Evolutionary conservation across 495 filamentous ascomycete genomes (phyloP).

Genomic region (Lophiotrema nucula): DNA sequence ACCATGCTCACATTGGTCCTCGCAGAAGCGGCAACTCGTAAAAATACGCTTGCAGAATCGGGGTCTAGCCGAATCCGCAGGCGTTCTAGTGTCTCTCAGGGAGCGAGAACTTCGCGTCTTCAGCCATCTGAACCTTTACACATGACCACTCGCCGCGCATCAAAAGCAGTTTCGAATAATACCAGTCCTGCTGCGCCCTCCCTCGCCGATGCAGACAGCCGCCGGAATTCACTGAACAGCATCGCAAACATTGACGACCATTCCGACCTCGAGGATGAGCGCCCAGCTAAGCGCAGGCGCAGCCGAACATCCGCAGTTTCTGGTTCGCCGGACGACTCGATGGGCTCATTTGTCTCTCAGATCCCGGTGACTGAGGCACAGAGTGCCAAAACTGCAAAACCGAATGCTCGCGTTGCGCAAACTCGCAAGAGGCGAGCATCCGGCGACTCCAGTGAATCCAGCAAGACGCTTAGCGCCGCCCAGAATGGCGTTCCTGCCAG

Average conservation of each 20-base stretch:
- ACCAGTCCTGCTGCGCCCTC: conserved; percentile 31
- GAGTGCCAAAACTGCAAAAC: not conserved
- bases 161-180: conserved; percentile 33
- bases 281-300: conserved; percentile 34
- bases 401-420: conserved; percentile 1
- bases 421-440: conserved; percentile 24
- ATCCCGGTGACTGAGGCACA: conserved; percentile 9
- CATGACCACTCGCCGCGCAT: conserved; percentile 38
- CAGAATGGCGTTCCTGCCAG: conserved; percentile 18
- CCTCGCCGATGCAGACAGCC: conserved; percentile 27
- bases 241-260: not conserved
- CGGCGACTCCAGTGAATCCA: conserved; percentile 20
- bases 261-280: conserved; percentile 21
- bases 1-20: not conserved
- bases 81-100: conserved; percentile 14
- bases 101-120: conserved; percentile 31
- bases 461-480: conserved; percentile 20
- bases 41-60: conserved; percentile 9
- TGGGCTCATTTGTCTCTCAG: conserved; percentile 1
- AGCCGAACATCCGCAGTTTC: conserved; percentile 26
- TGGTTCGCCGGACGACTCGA: conserved; percentile 21
- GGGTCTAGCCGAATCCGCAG: too few species aligned
- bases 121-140: conserved; percentile 39
- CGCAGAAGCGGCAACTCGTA: conserved; percentile 5
- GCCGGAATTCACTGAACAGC: conserved; percentile 32